Evolutionary conservation across 108 stramenopile species (phyloP), one percentile per base, ranked within the genome.

Genomic region (Craspedostauros australis): DNA sequence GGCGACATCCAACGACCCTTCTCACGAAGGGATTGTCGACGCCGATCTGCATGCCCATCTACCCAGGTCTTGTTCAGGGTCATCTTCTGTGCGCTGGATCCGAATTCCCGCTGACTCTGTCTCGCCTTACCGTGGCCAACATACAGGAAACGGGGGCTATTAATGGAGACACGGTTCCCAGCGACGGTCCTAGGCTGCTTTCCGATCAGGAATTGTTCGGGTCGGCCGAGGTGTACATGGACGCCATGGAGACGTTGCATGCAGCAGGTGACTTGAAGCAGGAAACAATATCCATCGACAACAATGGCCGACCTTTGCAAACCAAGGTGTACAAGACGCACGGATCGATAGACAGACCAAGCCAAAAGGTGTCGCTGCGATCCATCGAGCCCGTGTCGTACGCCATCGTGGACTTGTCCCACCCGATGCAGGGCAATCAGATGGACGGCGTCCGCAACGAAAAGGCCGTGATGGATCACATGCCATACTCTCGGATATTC

Each of bases 21-120:
- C 45, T 96, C 16, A 62, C 65, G 23, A 36, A 60, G 40, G 86
- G 91, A 5, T 49, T 84, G 1, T 85, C 93, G 39, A 76, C 77
- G 14, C 88, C 79, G 6, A 62, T 79, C n/a, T 66, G 94, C 28
- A 80, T 94, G 57, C 77, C 88, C 3, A 60, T 72, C 2, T 92
- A 90, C 64, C 47, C 60, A 31, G 76, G 72, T 22, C 72, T 98
- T 6, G 60, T 96, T 15, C 79, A 86, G 37, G 80, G 82, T 1
- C 97, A 98, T 55, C 38, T 96, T 28, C 65, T 95, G 3, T 98
- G 95, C 49, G 97, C 96, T 5, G 83, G 83, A 3, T 65, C 75
- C 12, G 96, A 97, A 56, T 88, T 76, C 52, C 93, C 96, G 2
- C 61, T 97, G 23, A 73, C n/a, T n/a, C n/a, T n/a, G n/a, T n/a